Percentiles rank a stretch among this genome's conserved stretches.
phyloP scores from a whole-genome alignment of 2,329 filamentous ascomycete genomes.

The Sclerotinia borealis region DNA sequence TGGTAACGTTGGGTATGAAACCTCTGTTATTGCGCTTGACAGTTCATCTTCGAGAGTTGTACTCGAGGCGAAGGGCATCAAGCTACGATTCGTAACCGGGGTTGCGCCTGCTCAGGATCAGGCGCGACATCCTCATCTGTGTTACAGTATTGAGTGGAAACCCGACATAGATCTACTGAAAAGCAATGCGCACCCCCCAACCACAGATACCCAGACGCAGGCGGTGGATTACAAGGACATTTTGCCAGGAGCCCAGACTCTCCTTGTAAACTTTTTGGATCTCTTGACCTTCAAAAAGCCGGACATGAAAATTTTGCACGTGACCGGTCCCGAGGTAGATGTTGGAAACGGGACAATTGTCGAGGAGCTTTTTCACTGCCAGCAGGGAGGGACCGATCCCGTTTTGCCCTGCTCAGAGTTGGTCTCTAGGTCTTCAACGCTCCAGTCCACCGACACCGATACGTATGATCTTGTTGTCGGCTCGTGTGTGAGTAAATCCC shows the following conservation, averaged over 20 bases:
- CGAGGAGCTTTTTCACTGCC: too few relatives aligned
- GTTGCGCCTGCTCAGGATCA: background rate
- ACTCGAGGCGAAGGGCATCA: background rate
- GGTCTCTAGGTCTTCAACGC: too few relatives aligned
- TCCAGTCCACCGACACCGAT: too few relatives aligned
- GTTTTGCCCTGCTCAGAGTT: too few relatives aligned
- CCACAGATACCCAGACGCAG: too few relatives aligned
- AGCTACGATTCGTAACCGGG: background rate
- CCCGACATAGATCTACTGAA: slow-evolving; percentile 10
- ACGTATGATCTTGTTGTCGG: too few relatives aligned
- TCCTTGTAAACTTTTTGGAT: slow-evolving; percentile 2
- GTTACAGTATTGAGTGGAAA: slow-evolving; percentile 4
- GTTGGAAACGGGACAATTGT: too few relatives aligned
- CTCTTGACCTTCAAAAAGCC: slow-evolving; percentile 19
- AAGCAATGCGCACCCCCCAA: too few relatives aligned
- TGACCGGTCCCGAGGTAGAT: too few relatives aligned
- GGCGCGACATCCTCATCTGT: background rate
- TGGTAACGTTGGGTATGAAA: background rate
- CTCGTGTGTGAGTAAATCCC: too few relatives aligned
- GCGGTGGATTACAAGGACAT: background rate
- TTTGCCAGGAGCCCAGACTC: background rate
- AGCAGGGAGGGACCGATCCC: too few relatives aligned
- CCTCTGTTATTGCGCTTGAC: background rate
- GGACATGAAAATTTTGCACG: slow-evolving; percentile 23
- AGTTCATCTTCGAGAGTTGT: background rate